Evolutionary conservation across 2,329 filamentous ascomycete genomes (phyloP).

Genomic region (Pyrenophora graminea): DNA sequence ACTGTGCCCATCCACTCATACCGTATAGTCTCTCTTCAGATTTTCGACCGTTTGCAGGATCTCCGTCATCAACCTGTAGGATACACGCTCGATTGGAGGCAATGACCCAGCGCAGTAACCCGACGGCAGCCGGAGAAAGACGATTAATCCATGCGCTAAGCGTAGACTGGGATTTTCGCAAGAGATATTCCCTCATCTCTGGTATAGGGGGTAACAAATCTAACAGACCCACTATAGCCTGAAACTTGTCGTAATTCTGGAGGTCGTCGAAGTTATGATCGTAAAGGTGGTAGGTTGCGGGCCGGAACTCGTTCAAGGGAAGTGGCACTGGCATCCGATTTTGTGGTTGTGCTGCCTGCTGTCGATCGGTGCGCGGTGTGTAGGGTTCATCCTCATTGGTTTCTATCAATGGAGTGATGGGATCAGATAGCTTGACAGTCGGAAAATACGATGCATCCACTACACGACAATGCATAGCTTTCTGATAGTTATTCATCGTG

Average conservation of each 20-base stretch:
- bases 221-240: conserved; percentile 58
- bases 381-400: background rate
- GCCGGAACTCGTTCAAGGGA: conserved; percentile 30
- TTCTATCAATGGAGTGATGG: conserved; percentile 20
- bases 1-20: conserved; percentile 74
- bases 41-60: conserved; percentile 29
- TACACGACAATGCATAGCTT: conserved; percentile 56
- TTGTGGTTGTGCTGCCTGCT: background rate
- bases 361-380: background rate
- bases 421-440: conserved; percentile 43
- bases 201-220: conserved; percentile 65
- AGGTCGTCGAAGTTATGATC: conserved; percentile 63
- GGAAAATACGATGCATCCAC: conserved; percentile 52
- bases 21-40: conserved; percentile 62
- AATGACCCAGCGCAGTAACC: conserved; percentile 82
- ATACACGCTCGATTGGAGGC: conserved; percentile 89
- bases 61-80: conserved; percentile 65
- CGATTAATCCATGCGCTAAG: conserved; percentile 59
- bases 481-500: conserved; percentile 15
- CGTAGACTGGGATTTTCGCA: conserved; percentile 44
- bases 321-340: background rate
- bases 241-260: conserved; percentile 50
- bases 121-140: conserved; percentile 68
- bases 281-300: conserved; percentile 53
- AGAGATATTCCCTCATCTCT: conserved; percentile 60